Evolutionary conservation across 805 yeast genomes (phyloP).

Genomic region (Saturnispora silvae): DNA sequence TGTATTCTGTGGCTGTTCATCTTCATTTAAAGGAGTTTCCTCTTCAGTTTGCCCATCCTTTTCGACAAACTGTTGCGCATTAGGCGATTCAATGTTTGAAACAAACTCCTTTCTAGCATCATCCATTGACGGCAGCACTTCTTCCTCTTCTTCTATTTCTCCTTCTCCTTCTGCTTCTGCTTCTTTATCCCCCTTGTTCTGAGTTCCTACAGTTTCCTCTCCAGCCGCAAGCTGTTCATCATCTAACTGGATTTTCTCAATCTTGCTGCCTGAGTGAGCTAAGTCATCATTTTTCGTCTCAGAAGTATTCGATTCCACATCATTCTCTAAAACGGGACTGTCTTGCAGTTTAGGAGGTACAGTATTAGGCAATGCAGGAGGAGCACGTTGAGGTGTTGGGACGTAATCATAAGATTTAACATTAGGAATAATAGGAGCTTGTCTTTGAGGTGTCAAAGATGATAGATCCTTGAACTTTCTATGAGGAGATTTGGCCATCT

Average conservation of each 20-base stretch:
- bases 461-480: slow-evolving; percentile 6
- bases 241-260: too few relatives aligned
- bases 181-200: too few relatives aligned
- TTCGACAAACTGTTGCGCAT: background rate
- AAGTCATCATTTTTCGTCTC: background rate
- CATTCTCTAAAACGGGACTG: background rate
- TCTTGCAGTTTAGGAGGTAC: background rate
- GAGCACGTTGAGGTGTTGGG: slow-evolving; percentile 9
- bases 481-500: slow-evolving; percentile 3
- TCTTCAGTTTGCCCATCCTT: background rate
- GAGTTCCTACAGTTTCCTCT: too few relatives aligned
- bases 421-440: slow-evolving; percentile 4
- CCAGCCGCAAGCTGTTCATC: too few relatives aligned
- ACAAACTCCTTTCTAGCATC: slow-evolving; percentile 5
- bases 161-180: too few relatives aligned
- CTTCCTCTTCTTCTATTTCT: too few relatives aligned
- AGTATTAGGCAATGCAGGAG: slow-evolving; percentile 12
- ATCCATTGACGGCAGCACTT: background rate
- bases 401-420: background rate
- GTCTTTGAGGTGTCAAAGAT: slow-evolving; percentile 5
- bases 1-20: background rate
- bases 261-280: too few relatives aligned
- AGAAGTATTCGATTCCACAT: background rate
- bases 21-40: too few relatives aligned
- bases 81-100: background rate